These are phyloP conservation scores for Suillus paluster DNA, from an alignment of 768 basidiomycete genomes.

Conservation along the genomic window DNA sequence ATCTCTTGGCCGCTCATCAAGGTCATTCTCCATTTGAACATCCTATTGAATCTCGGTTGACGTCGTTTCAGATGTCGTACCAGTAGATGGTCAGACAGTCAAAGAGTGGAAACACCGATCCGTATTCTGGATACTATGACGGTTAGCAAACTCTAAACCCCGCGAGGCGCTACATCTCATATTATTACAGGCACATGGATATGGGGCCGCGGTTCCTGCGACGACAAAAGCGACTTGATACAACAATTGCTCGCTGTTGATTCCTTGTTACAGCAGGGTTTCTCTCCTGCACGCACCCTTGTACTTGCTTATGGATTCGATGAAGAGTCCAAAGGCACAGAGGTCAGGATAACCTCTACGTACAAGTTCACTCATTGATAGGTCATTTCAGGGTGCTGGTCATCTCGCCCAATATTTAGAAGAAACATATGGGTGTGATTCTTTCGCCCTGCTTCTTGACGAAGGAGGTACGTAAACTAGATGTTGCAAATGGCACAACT, in stretches of 20 bases:
- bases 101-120: constrained; percentile 60
- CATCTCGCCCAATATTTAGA: constrained; percentile 52
- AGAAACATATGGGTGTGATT: constrained; percentile 63
- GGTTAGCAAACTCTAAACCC: constrained; percentile 31
- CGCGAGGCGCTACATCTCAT: not conserved
- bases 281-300: constrained; percentile 47
- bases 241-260: constrained; percentile 54
- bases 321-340: constrained; percentile 55
- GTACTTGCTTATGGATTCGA: constrained; percentile 53
- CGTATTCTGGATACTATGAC: constrained; percentile 63
- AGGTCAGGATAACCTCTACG: constrained; percentile 32
- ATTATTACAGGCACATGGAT: constrained; percentile 52
- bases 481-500: not conserved
- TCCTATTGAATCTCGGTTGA: not conserved
- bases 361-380: not conserved
- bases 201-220: constrained; percentile 77
- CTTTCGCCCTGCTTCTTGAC: constrained; percentile 79
- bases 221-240: constrained; percentile 74
- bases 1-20: constrained; percentile 57
- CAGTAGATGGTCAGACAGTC: constrained; percentile 55
- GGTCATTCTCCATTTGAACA: constrained; percentile 24
- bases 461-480: constrained; percentile 65
- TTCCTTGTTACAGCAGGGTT: constrained; percentile 48
- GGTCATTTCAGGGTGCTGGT: constrained; percentile 50
- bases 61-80: constrained; percentile 58